phyloP scores from a whole-genome alignment of 2,329 filamentous ascomycete species.

The Diaporthe australafricana region DNA sequence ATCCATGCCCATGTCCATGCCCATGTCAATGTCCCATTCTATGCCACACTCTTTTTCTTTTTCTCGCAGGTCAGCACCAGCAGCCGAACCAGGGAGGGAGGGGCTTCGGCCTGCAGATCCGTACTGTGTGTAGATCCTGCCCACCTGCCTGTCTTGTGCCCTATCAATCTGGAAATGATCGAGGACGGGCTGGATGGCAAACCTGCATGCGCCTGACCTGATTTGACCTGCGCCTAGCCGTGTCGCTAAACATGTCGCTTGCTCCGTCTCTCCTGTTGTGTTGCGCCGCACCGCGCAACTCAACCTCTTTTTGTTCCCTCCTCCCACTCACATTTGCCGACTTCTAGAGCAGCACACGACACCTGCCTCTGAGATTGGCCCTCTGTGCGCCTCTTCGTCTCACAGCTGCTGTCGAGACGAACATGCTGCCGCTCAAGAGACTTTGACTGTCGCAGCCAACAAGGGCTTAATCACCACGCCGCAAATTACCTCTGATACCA shows the following conservation, averaged over 20 bases:
- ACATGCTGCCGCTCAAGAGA: slow-evolving; percentile 7
- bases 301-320: neutral
- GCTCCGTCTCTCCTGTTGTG: neutral
- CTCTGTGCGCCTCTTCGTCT: neutral
- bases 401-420: slow-evolving; percentile 3
- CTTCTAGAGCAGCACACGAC: neutral
- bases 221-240: neutral
- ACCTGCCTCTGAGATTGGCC: neutral
- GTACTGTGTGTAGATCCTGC: slow-evolving; percentile 7
- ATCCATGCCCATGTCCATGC: slow-evolving; percentile 7
- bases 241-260: neutral
- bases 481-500: neutral
- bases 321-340: neutral
- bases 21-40: neutral
- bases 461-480: neutral
- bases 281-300: neutral
- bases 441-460: slow-evolving; percentile 5
- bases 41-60: neutral
- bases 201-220: neutral
- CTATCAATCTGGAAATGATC: neutral
- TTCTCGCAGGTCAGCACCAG: neutral
- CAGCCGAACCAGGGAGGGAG: neutral
- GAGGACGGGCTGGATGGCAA: neutral
- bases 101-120: slow-evolving; percentile 23
- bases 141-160: slow-evolving; percentile 3